Percentiles rank a stretch among this genome's conserved stretches.
These are phyloP conservation scores for Galerina sulciceps DNA, from an alignment of 768 basidiomycete genomes.

Conservation along the genomic window DNA sequence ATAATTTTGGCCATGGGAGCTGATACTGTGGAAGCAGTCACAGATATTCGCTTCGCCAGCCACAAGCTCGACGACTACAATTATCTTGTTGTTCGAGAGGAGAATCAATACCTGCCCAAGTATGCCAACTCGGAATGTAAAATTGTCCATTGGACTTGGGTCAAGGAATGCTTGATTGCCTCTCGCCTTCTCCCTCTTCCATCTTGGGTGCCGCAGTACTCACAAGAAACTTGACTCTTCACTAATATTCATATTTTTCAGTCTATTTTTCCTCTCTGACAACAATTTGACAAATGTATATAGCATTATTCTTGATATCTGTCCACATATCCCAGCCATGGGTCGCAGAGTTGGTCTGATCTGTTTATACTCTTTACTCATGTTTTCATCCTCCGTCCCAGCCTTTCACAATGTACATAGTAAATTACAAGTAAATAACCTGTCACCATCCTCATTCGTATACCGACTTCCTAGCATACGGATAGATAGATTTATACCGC, in stretches of 20 bases:
- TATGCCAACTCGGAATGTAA: slow-evolving; percentile 24
- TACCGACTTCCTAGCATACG: no score
- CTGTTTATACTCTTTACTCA: no score
- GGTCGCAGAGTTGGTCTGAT: no score
- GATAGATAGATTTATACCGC: no score
- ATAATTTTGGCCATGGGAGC: slow-evolving; percentile 86
- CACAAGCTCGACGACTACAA: slow-evolving; percentile 47
- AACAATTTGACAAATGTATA: no score
- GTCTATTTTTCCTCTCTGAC: slow-evolving; percentile 4
- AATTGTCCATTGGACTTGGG: slow-evolving; percentile 66
- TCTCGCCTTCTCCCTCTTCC: slow-evolving; percentile 52
- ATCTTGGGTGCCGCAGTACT: slow-evolving; percentile 26
- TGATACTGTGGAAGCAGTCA: slow-evolving; percentile 64
- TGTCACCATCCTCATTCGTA: no score
- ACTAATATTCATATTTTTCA: not conserved
- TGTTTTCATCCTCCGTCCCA: no score
- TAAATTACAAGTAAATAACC: no score
- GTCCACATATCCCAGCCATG: no score
- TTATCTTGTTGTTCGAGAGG: slow-evolving; percentile 66
- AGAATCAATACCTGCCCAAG: slow-evolving; percentile 31
- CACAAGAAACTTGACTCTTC: slow-evolving; percentile 27
- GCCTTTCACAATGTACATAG: no score
- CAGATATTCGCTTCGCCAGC: slow-evolving; percentile 47
- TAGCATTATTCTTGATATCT: no score
- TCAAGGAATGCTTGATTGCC: slow-evolving; percentile 78